Conservation (phyloP, 2,329 filamentous ascomycete genomes). For the Phaeosphaeriaceae sp. region DNA sequence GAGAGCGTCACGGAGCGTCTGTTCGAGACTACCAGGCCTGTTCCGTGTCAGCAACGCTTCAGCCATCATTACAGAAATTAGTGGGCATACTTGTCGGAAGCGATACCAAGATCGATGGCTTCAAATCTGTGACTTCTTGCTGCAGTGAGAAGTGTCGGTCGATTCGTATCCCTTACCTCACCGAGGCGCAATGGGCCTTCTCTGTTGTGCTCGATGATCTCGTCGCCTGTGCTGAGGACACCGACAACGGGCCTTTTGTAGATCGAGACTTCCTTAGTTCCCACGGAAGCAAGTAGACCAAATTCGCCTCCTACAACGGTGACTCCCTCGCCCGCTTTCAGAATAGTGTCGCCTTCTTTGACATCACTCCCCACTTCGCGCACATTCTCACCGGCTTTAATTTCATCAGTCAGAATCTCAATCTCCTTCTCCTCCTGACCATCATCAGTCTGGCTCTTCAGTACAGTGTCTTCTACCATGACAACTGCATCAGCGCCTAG, state of each 20-base stretch:
- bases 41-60: conserved; percentile 26
- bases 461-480: conserved; percentile 92
- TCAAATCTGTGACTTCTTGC: conserved; percentile 76
- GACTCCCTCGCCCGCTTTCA: conserved; percentile 80
- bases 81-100: conserved; percentile 65
- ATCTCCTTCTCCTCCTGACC: conserved; percentile 85
- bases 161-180: conserved; percentile 92
- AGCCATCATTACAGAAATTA: background rate
- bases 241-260: conserved; percentile 81
- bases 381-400: conserved; percentile 83
- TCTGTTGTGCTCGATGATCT: conserved; percentile 79
- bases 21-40: conserved; percentile 73
- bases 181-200: conserved; percentile 71
- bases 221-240: conserved; percentile 91
- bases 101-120: conserved; percentile 85
- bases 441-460: conserved; percentile 78
- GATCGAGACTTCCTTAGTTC: conserved; percentile 71
- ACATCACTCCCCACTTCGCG: conserved; percentile 92
- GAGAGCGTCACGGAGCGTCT: conserved; percentile 76
- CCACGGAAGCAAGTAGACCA: conserved; percentile 85
- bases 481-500: conserved; percentile 88
- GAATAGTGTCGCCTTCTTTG: conserved; percentile 69
- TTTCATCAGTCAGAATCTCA: conserved; percentile 79
- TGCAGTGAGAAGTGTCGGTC: conserved; percentile 83
- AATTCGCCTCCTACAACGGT: conserved; percentile 89